A percentile compares a stretch with the other conserved stretches of the same genome.
Conservation (phyloP, 2,329 filamentous ascomycete genomes). For the Thermothelomyces thermophilus region DNA sequence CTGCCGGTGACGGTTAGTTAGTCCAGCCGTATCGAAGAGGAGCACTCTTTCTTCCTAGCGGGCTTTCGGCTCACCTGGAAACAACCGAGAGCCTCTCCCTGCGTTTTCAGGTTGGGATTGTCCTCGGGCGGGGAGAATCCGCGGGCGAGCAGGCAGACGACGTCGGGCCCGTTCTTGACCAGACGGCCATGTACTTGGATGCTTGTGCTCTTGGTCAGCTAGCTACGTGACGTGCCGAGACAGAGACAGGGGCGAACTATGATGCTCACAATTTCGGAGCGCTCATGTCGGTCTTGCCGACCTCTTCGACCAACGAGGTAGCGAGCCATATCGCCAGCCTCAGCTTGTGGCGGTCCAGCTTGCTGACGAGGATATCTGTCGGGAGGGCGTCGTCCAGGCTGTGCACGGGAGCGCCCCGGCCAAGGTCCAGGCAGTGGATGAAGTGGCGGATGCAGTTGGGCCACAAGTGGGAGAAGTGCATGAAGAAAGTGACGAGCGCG, state of each 20-base stretch:
- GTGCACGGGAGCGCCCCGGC: slow-evolving; percentile 41
- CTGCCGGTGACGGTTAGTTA: slow-evolving; percentile 33
- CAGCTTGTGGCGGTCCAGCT: slow-evolving; percentile 44
- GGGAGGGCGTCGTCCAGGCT: slow-evolving; percentile 38
- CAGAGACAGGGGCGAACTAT: not conserved
- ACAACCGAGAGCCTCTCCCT: slow-evolving; percentile 53
- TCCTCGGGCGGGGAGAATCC: slow-evolving; percentile 30
- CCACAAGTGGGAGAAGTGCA: slow-evolving; percentile 64
- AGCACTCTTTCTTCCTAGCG: not conserved
- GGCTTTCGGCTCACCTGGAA: slow-evolving; percentile 43
- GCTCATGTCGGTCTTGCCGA: slow-evolving; percentile 59
- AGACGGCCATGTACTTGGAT: slow-evolving; percentile 36
- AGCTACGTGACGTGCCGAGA: too few species aligned
- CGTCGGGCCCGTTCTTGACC: slow-evolving; percentile 36
- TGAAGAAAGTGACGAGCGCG: slow-evolving; percentile 68
- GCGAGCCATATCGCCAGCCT: slow-evolving; percentile 60
- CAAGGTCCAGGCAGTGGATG: slow-evolving; percentile 49
- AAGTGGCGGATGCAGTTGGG: slow-evolving; percentile 58
- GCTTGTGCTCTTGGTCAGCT: slow-evolving; percentile 22
- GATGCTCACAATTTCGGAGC: slow-evolving; percentile 47
- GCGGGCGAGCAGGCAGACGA: slow-evolving; percentile 34
- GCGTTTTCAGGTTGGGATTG: slow-evolving; percentile 29
- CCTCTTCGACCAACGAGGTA: slow-evolving; percentile 57
- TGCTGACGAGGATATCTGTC: slow-evolving; percentile 38
- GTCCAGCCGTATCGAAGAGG: too few species aligned